phyloP scores from a whole-genome alignment of 2,329 filamentous ascomycete species.

The Ascosphaera apis region DNA sequence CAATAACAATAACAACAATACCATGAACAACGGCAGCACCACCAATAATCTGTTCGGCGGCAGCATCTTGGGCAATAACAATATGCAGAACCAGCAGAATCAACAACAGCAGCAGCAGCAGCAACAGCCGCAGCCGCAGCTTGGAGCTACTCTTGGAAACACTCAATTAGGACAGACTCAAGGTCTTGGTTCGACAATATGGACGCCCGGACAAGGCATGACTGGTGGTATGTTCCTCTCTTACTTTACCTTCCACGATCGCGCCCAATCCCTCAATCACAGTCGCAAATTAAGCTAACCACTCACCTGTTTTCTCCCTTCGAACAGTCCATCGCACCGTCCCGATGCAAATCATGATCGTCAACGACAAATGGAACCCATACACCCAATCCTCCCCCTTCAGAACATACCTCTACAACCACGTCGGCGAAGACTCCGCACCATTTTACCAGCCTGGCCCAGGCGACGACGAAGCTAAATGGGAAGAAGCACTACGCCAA shows the following conservation, averaged over 20 bases:
- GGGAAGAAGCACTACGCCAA: conserved; percentile 39
- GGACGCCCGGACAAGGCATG: conserved; percentile 21
- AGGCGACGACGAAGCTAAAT: conserved; percentile 36
- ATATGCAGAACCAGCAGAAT: conserved; percentile 19
- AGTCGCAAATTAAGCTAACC: conserved; percentile 4
- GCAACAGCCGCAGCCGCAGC: conserved; percentile 15
- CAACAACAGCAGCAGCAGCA: conserved; percentile 9
- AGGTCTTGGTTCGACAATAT: conserved; percentile 16
- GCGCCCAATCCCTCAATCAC: conserved; percentile 1
- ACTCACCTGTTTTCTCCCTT: conserved; percentile 1
- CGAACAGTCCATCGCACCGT: conserved; percentile 34
- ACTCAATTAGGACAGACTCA: conserved; percentile 11
- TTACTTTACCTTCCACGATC: not conserved
- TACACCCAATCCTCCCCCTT: conserved; percentile 28
- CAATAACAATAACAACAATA: too few relatives aligned
- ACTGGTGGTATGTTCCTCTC: conserved; percentile 15
- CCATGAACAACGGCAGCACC: conserved; percentile 14
- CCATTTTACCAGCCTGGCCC: conserved; percentile 37
- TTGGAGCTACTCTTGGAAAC: conserved; percentile 16
- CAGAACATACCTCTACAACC: conserved; percentile 40
- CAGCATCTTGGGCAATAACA: conserved; percentile 3
- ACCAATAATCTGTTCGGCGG: conserved; percentile 20
- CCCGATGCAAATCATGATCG: conserved; percentile 34
- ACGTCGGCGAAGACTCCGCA: conserved; percentile 33
- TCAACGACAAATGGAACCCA: conserved; percentile 39